These are phyloP conservation scores for Coelastrella sp. DNA, from an alignment of 139 green algal genomes.

Conservation along the genomic window DNA sequence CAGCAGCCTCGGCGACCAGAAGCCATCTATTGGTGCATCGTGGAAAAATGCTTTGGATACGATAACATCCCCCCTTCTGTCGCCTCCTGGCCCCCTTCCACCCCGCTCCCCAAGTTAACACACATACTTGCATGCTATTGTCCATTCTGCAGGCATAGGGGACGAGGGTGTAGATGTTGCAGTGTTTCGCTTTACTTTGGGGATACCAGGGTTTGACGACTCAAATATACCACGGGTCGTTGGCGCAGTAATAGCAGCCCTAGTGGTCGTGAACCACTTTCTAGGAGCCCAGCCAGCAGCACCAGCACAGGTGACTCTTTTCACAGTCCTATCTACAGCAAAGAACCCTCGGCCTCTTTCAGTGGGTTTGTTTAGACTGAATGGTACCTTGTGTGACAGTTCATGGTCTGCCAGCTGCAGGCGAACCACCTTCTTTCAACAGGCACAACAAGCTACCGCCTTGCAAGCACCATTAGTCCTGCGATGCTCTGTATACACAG, in stretches of 20 bases:
- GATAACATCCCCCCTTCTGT: too few species aligned
- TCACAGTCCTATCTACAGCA: neutral
- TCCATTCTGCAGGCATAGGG: neutral
- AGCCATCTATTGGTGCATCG: too few species aligned
- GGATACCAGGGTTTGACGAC: conserved; percentile 92
- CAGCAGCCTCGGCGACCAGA: too few species aligned
- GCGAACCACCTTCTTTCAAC: too few species aligned
- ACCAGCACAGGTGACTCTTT: conserved; percentile 52
- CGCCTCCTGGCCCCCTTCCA: too few species aligned
- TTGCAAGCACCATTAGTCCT: too few species aligned
- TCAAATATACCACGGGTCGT: conserved; percentile 82
- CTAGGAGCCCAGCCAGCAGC: conserved; percentile 54
- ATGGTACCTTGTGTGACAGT: neutral
- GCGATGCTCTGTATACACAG: conserved; percentile 59
- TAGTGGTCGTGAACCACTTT: conserved; percentile 82
- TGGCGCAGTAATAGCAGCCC: conserved; percentile 60
- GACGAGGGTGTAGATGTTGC: conserved; percentile 84
- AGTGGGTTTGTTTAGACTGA: neutral
- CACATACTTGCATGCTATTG: neutral
- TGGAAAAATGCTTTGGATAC: too few species aligned
- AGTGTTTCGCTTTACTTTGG: conserved; percentile 93
- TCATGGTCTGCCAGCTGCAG: too few species aligned
- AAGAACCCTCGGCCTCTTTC: neutral
- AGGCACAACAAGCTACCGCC: too few species aligned
- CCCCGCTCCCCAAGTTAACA: neutral